Conservation (phyloP, 2,329 filamentous ascomycete genomes). For the Chalaropsis thielavioides region DNA sequence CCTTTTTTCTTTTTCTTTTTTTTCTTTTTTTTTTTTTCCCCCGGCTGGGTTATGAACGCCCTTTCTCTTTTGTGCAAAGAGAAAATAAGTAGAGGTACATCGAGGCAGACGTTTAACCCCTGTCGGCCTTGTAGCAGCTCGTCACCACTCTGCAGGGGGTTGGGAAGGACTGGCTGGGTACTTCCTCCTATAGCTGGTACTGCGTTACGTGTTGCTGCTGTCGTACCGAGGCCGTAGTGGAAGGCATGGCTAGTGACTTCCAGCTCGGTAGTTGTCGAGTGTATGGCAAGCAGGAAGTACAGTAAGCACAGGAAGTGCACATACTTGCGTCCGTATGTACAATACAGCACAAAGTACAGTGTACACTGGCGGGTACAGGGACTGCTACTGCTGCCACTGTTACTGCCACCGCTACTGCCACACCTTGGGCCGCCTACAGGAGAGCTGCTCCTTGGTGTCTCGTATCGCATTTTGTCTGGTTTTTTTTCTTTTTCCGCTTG, state of each 20-base stretch:
- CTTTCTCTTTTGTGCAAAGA: not conserved
- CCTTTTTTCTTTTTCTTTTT: too few species aligned
- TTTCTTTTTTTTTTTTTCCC: too few species aligned
- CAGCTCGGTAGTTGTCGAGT: slow-evolving; percentile 3
- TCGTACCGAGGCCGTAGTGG: not conserved
- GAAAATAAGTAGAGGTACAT: not conserved
- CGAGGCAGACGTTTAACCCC: not conserved
- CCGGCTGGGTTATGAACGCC: too few species aligned
- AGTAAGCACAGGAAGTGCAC: not conserved
- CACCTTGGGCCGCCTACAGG: not conserved
- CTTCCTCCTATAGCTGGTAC: not conserved
- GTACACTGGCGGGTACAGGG: too few species aligned
- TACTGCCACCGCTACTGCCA: not conserved
- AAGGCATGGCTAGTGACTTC: not conserved
- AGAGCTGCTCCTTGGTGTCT: not conserved
- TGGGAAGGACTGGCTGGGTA: not conserved
- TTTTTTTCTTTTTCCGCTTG: not conserved
- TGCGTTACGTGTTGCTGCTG: not conserved
- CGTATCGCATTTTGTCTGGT: not conserved
- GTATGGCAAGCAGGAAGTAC: not conserved
- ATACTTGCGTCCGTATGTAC: not conserved
- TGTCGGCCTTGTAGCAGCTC: not conserved
- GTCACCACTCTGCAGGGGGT: not conserved
- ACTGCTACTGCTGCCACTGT: too few species aligned
- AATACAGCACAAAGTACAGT: too few species aligned